These are phyloP conservation scores for Pleurotus cornucopiae DNA, from an alignment of 768 basidiomycete genomes.

Conservation along the genomic window DNA sequence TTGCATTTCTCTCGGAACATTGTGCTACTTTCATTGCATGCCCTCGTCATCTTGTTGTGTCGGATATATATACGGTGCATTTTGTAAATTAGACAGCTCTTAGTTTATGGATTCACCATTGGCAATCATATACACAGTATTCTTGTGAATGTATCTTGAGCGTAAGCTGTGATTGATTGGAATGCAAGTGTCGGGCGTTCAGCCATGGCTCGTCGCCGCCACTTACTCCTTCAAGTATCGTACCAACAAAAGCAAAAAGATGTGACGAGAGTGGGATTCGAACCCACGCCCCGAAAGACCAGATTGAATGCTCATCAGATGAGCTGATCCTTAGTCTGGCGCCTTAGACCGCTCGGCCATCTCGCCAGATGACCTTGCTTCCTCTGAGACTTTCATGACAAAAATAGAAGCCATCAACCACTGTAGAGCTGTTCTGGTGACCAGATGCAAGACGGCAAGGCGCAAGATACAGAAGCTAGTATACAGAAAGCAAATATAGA, in stretches of 20 bases:
- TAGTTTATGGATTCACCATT: too few species aligned
- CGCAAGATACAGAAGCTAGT: not conserved
- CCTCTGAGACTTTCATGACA: not conserved
- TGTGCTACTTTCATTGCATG: too few species aligned
- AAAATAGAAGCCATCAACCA: not conserved
- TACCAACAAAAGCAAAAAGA: not conserved
- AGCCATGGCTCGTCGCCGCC: too few species aligned
- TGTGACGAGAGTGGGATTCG: slow-evolving; percentile 48
- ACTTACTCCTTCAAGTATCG: too few species aligned
- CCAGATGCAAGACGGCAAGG: not conserved
- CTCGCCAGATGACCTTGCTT: slow-evolving; percentile 24
- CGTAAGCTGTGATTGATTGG: too few species aligned
- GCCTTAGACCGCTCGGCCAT: slow-evolving; percentile 76
- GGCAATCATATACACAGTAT: too few species aligned
- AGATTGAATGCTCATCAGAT: slow-evolving; percentile 15
- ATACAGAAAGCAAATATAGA: not conserved
- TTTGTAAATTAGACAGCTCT: too few species aligned
- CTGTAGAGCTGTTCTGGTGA: not conserved
- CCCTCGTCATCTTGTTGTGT: too few species aligned
- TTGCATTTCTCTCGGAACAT: too few species aligned
- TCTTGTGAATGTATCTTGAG: too few species aligned
- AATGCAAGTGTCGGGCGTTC: too few species aligned
- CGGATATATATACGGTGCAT: too few species aligned
- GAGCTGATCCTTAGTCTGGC: slow-evolving; percentile 53
- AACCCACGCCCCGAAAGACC: slow-evolving; percentile 47